A percentile compares a stretch with the other conserved stretches of the same genome.
Conservation (phyloP, 257 asterid species). For the Ilex aquifolium region DNA sequence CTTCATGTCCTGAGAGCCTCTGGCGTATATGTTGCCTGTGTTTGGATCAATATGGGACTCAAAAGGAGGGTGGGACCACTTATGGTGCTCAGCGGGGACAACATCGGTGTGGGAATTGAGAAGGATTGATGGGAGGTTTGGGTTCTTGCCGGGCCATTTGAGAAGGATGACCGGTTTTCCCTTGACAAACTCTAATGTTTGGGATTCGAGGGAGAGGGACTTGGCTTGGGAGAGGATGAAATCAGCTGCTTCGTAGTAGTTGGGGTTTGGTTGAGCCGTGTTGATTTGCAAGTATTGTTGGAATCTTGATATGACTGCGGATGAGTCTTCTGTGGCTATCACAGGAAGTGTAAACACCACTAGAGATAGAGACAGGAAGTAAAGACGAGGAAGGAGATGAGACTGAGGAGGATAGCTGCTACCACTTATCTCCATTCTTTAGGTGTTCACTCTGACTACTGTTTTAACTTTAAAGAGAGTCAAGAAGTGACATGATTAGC, state of each 20-base stretch:
- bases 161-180: slow-evolving; percentile 74
- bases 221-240: slow-evolving; percentile 65
- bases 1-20: slow-evolving; percentile 99
- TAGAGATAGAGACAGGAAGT: neutral
- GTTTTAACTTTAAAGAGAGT: no score
- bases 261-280: slow-evolving; percentile 84
- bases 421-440: no score
- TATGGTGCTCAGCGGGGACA: slow-evolving; percentile 76
- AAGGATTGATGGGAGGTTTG: slow-evolving; percentile 72
- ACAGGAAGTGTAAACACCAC: neutral
- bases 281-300: slow-evolving; percentile 74
- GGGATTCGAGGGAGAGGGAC: slow-evolving; percentile 53
- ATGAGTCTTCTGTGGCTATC: slow-evolving; percentile 9
- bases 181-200: slow-evolving; percentile 48
- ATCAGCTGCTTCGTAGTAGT: slow-evolving; percentile 57
- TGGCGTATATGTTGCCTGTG: slow-evolving; percentile 74
- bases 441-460: no score
- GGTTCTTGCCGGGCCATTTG: slow-evolving; percentile 71
- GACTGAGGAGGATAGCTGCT: no score
- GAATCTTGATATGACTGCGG: slow-evolving; percentile 61
- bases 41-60: slow-evolving; percentile 58
- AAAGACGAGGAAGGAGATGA: no score
- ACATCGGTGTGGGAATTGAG: slow-evolving; percentile 96
- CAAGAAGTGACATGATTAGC: no score
- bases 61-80: slow-evolving; percentile 86